Percentiles rank a stretch among this genome's conserved stretches.
phyloP scores from a whole-genome alignment of 306 rosid genomes.

The Coriaria nepalensis region DNA sequence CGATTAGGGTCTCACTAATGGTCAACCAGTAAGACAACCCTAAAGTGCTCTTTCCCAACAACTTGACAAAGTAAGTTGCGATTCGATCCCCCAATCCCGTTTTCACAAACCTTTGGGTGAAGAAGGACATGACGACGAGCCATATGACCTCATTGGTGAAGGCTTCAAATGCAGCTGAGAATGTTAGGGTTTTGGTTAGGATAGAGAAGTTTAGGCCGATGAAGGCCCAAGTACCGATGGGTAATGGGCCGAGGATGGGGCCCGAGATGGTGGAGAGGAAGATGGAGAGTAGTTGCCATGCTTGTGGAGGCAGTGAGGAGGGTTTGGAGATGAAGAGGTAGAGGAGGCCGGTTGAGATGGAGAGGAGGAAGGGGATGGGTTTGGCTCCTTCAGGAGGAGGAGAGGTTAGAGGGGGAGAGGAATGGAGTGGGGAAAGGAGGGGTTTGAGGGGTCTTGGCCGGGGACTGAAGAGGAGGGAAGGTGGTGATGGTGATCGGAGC shows the following conservation, averaged over 20 bases:
- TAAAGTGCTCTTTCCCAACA: slow-evolving; percentile 79
- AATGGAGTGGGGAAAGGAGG: slow-evolving; percentile 5
- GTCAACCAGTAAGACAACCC: slow-evolving; percentile 81
- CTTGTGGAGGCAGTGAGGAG: slow-evolving; percentile 44
- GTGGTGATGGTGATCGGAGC: slow-evolving; percentile 22
- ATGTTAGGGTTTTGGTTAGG: slow-evolving; percentile 52
- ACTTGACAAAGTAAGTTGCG: slow-evolving; percentile 79
- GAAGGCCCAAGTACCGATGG: slow-evolving; percentile 97
- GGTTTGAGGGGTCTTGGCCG: slow-evolving; percentile 18
- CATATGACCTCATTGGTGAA: slow-evolving; percentile 90
- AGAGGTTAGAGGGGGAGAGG: not conserved
- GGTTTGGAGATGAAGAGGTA: slow-evolving; percentile 65
- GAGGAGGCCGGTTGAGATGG: slow-evolving; percentile 49
- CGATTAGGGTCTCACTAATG: slow-evolving; percentile 73
- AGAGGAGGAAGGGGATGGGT: slow-evolving; percentile 44
- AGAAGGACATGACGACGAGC: slow-evolving; percentile 93
- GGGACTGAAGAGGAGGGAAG: slow-evolving; percentile 20
- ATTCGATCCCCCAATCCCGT: slow-evolving; percentile 86
- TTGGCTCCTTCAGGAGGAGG: slow-evolving; percentile 41
- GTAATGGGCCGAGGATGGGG: slow-evolving; percentile 70
- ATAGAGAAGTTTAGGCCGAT: slow-evolving; percentile 50
- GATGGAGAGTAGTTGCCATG: slow-evolving; percentile 85
- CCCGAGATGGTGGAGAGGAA: slow-evolving; percentile 84
- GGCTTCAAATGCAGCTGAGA: slow-evolving; percentile 62
- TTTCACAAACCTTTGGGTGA: slow-evolving; percentile 91